phyloP scores from a whole-genome alignment of 1,139 yeast genomes.

The Tardiomyces digboiensis region DNA sequence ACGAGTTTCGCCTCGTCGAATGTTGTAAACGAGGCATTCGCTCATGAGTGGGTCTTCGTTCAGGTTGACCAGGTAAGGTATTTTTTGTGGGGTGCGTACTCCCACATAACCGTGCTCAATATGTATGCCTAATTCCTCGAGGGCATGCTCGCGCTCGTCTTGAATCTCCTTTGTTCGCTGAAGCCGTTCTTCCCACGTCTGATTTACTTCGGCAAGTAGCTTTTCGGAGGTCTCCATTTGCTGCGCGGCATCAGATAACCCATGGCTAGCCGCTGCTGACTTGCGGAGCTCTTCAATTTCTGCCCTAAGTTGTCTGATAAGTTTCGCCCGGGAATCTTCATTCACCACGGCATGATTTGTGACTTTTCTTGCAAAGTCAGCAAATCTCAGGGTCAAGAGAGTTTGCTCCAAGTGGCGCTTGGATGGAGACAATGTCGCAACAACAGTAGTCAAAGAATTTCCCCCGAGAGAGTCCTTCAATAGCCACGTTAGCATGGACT shows the following conservation, averaged over 20 bases:
- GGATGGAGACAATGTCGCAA: slow-evolving; percentile 78
- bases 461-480: slow-evolving; percentile 82
- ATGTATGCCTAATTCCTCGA: slow-evolving; percentile 21
- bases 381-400: slow-evolving; percentile 78
- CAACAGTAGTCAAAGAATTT: slow-evolving; percentile 83
- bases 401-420: slow-evolving; percentile 62
- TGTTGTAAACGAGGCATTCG: slow-evolving; percentile 22
- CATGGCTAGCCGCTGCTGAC: slow-evolving; percentile 5
- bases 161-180: slow-evolving; percentile 16
- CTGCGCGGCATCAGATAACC: slow-evolving; percentile 7
- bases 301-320: slow-evolving; percentile 20
- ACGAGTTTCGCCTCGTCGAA: slow-evolving; percentile 17
- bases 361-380: slow-evolving; percentile 47
- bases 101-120: slow-evolving; percentile 17
- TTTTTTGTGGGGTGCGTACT: slow-evolving; percentile 18
- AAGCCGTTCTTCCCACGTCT: slow-evolving; percentile 22
- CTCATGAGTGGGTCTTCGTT: slow-evolving; percentile 21
- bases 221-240: slow-evolving; percentile 17
- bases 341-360: slow-evolving; percentile 49
- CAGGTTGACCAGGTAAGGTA: slow-evolving; percentile 22
- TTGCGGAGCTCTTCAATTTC: slow-evolving; percentile 17
- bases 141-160: slow-evolving; percentile 16
- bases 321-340: slow-evolving; percentile 28
- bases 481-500: slow-evolving; percentile 62
- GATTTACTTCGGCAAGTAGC: slow-evolving; percentile 17